Evolutionary conservation across 2,329 filamentous ascomycete genomes (phyloP), one percentile per base, ranked within the genome.

Genomic region (Ceratocystis alfenasii): DNA sequence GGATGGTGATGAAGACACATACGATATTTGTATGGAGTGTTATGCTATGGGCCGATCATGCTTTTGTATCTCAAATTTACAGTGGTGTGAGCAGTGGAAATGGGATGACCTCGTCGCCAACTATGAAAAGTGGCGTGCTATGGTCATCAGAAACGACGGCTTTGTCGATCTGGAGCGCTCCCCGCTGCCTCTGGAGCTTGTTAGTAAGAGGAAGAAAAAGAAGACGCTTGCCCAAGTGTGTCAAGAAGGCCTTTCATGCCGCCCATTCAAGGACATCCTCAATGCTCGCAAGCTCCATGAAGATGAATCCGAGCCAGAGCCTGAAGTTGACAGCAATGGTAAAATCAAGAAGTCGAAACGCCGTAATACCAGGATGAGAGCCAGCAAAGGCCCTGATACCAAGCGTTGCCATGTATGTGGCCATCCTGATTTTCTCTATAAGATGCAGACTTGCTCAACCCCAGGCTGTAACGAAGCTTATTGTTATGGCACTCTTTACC

Each of bases 21-120:
- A 97, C 73, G 94, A 99, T 74, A 82, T 99, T 25, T 99, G 94
- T 72, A 92, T 99, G 89, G 94, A 99, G 70, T 99, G 94, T 73
- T 99, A 95, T 72, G 88, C 86, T n/a, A 95, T 97, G 88, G 94
- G 94, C 25, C 85, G 94, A 63, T 96, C 92, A 59, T 99, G 94
- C 73, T 84, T 83, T 2, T 99, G 94, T 72, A 82, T 95, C 63
- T 95, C 92, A 2, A 86, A 85, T 22, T 81, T 96, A 10, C 85
- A 83, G 68, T 99, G 93, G 92, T 90, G 90, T 63, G 92, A 99
- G 73, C 94, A 97, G 73, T 96, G 92, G 81, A 78, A 83, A 12
- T 97, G 92, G 92, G 81, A 84, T 53, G 85, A 91, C 15, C 79
- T 99, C 10, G 79, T 85, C 0, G 79, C 85, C 63, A 87, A 88